Conservation (phyloP, 2,329 filamentous ascomycete species). For the Alternaria sp. region DNA sequence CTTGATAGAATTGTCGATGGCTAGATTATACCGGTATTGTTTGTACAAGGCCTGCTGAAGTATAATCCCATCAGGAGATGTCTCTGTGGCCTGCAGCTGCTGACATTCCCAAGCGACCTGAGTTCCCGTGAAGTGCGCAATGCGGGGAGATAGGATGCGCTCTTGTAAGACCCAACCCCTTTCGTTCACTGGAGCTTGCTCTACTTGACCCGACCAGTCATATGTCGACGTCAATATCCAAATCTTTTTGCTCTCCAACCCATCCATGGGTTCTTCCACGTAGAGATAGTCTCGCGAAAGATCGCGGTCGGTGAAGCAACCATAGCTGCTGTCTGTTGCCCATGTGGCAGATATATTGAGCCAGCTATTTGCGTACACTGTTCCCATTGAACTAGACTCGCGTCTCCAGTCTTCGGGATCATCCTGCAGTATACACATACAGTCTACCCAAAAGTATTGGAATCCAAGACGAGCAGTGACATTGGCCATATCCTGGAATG, state of each 20-base stretch:
- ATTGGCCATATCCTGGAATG: no score
- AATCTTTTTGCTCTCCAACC: accelerated
- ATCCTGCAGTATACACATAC: background rate
- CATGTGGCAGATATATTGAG: background rate
- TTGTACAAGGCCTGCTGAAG: background rate
- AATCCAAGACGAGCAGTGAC: background rate
- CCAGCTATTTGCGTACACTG: background rate
- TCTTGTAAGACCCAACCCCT: background rate
- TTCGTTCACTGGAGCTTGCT: background rate
- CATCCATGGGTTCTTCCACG: background rate
- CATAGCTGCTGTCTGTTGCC: background rate
- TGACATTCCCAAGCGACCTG: background rate
- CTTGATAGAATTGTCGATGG: background rate
- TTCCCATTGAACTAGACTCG: background rate
- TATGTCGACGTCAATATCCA: background rate
- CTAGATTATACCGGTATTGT: background rate
- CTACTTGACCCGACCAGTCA: accelerated
- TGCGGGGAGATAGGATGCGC: background rate
- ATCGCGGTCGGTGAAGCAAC: background rate
- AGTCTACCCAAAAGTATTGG: background rate
- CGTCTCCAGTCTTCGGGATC: background rate
- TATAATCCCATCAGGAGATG: background rate
- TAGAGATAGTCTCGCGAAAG: background rate
- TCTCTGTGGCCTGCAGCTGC: background rate
- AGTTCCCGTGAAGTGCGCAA: background rate